Evolutionary conservation across 257 asterid genomes (phyloP).

Genomic region (Catharanthus roseus): DNA sequence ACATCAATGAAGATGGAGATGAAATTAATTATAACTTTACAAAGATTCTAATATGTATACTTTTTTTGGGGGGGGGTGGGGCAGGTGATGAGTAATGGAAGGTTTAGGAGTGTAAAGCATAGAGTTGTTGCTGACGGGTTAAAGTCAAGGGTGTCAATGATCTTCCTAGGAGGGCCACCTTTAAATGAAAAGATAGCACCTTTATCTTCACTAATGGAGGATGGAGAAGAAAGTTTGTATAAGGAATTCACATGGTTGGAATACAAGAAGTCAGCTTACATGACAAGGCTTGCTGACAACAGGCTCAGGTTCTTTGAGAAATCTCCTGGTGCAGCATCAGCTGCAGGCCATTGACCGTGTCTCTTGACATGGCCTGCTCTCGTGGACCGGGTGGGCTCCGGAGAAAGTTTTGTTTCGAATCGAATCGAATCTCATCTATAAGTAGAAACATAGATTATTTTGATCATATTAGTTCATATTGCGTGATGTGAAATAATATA

Average conservation of each 20-base stretch:
- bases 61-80: too few relatives aligned
- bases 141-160: conserved; percentile 52
- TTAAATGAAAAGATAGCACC: conserved; percentile 42
- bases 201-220: conserved; percentile 36
- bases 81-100: conserved; percentile 59
- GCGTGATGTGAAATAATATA: too few relatives aligned
- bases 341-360: conserved; percentile 13
- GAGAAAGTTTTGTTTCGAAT: too few relatives aligned
- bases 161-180: conserved; percentile 67
- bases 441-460: too few relatives aligned
- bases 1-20: conserved; percentile 35
- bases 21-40: conserved; percentile 1
- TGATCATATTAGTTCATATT: too few relatives aligned
- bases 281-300: conserved; percentile 50
- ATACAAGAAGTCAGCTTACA: conserved; percentile 60
- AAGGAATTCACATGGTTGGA: conserved; percentile 69
- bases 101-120: conserved; percentile 59
- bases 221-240: conserved; percentile 52
- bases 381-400: background rate
- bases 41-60: conserved; percentile 1
- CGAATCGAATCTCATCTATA: too few relatives aligned
- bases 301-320: conserved; percentile 43
- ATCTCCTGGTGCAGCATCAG: too few relatives aligned
- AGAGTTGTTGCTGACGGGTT: conserved; percentile 41
- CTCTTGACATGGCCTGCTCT: background rate